Evolutionary conservation across 2,329 filamentous ascomycete species (phyloP), one percentile per base, ranked within the genome.

Genomic region (Fusarium devonianum): DNA sequence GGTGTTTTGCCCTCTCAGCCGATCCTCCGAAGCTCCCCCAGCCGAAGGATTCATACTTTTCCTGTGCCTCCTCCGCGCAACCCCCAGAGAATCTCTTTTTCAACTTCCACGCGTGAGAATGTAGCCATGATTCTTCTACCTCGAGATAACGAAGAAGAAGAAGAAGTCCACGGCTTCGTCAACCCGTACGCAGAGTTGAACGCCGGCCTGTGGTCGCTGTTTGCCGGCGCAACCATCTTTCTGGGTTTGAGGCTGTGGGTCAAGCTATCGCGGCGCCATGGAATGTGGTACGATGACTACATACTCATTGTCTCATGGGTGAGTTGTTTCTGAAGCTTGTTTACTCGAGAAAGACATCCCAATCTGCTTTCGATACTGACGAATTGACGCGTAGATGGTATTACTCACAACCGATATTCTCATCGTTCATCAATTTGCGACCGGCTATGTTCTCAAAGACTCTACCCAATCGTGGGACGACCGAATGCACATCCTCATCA

Each of bases 401-500:
- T 68, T 78, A 4, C 64, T 76, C n/a, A 63, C 65, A 26, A 79
- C 76, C 62, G 72, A 80, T 51, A 72, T 64, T 36, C 58, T 80
- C 12, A 80, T 80, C 43, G 63, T 75, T 2, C 55, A 74, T 36
- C 68, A 80, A 49, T 81, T 76, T 46, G 75, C 73, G 6, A 79
- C 73, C 7, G 78, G 77, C 39, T 80, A 80, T 52, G 72, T 78
- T 2, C 65, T 71, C 25, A 42, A 69, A 19, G 56, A 69, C 52
- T 68, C 68, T 5, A 63, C 68, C 1, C 63, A 75, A n/a, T 60
- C 67, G 13, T 81, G 78, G 78, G 74, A 77, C 49, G 76, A 79
- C 53, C 73, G 71, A 43, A 80, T 80, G 78, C 76, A 78, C 59
- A 79, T 80, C 33, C 55, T 81, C 45, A 79, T 81, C 69, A 78